Evolutionary conservation across 2,329 filamentous ascomycete species (phyloP).

Genomic region (Aspergillus intermedius): DNA sequence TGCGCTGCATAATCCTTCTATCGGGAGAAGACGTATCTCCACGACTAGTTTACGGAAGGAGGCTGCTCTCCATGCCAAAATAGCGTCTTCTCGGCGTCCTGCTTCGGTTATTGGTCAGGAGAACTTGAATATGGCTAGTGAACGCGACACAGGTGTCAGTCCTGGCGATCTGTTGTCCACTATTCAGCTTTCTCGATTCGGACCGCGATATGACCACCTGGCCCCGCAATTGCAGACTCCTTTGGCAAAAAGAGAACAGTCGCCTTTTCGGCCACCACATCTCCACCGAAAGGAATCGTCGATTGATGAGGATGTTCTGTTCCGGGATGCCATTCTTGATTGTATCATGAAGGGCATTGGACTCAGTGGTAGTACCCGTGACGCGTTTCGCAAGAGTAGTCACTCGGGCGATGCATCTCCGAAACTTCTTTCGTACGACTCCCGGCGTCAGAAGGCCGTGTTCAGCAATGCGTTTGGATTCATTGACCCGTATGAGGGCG

Average conservation of each 20-base stretch:
- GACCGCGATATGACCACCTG: slow-evolving; percentile 43
- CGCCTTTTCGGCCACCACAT: slow-evolving; percentile 29
- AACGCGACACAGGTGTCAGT: slow-evolving; percentile 43
- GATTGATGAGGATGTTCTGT: slow-evolving; percentile 79
- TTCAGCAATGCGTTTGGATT: slow-evolving; percentile 87
- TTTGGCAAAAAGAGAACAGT: slow-evolving; percentile 38
- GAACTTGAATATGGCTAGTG: slow-evolving; percentile 14
- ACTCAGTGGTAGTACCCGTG: slow-evolving; percentile 59
- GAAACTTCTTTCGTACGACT: slow-evolving; percentile 74
- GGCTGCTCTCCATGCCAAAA: slow-evolving; percentile 62
- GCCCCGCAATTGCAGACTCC: slow-evolving; percentile 32
- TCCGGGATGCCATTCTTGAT: slow-evolving; percentile 82
- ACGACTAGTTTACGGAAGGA: slow-evolving; percentile 73
- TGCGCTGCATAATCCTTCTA: slow-evolving; percentile 76
- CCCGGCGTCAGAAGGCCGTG: slow-evolving; percentile 68
- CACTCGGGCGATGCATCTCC: slow-evolving; percentile 80
- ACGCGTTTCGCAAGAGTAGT: slow-evolving; percentile 54
- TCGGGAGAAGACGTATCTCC: slow-evolving; percentile 61
- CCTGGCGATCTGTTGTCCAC: slow-evolving; percentile 77
- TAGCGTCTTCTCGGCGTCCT: slow-evolving; percentile 39
- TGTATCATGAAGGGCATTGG: slow-evolving; percentile 96
- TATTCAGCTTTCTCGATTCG: slow-evolving; percentile 61
- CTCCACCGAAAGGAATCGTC: slow-evolving; percentile 69
- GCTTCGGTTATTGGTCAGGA: slow-evolving; percentile 13
- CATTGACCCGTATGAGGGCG: slow-evolving; percentile 73